Base-by-base conservation (phyloP, 2,329 filamentous ascomycete genomes). In the Pleomassaria siparia region DNA sequence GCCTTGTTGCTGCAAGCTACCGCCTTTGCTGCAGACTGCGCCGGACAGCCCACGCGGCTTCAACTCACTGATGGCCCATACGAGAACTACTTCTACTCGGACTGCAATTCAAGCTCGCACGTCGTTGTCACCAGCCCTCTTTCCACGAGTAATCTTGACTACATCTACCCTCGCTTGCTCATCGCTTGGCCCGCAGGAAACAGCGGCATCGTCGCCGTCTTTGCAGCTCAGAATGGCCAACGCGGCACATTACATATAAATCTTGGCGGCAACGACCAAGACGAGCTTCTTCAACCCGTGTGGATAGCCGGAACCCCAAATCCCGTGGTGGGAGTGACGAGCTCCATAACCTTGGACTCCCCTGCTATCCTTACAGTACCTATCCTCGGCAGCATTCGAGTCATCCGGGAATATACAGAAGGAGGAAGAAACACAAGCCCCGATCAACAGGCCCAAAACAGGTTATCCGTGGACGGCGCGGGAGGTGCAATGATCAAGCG, bases 171-270 rank as follows among this genome's bases (percentile, higher is more conserved):
- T 8, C 74, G 83, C n/a, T 64, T 87, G 18, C 72, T 84, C 10
- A 60, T 70, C 7, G 84, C 83, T 8, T 87, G 83, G 83, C 83
- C 84, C 7, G 80, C 82, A 8, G 84, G 84, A 2, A 83, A 86
- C 56, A 86, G 82, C 43, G 84, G 84, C 0, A 72, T 80, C 21
- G 77, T 76, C 4, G 71, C 77, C 0, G 84, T 79, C 55, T 86
- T 86, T 53, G 68, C 74, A 12, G 79, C 83, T 0, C 68, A 76
- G 40, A 76, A 77, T 54, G 78, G 77, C 2, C 58, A 72, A 12
- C 81, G 83, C 49, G 80, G 81, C 2, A 75, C 74, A 1, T 70
- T 87, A 1, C 73, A 71, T 1, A 76, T 86, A 36, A 62, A 71
- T 8, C 64, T 86, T 6, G 70, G 79, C 39, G 77, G 75, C 0